These are phyloP conservation scores for Chlorella vulgaris DNA, from an alignment of 139 green algal genomes.

Conservation along the genomic window DNA sequence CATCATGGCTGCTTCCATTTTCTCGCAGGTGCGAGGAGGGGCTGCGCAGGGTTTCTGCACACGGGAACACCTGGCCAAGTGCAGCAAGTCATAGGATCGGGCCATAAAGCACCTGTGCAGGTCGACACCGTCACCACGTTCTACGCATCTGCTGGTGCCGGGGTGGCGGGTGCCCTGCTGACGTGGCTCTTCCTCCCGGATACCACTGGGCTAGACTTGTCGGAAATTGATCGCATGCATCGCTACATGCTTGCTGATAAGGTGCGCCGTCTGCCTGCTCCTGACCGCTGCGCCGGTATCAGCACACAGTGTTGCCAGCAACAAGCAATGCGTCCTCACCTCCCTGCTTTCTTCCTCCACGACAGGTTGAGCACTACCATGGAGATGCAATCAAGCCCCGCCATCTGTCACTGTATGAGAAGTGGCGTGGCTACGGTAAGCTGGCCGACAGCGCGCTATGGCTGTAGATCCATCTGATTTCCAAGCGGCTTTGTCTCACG, in stretches of 20 bases:
- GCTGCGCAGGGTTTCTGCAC: too few relatives aligned
- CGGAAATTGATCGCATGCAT: constrained; percentile 63
- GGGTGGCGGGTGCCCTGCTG: constrained; percentile 35
- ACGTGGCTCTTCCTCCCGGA: constrained; percentile 70
- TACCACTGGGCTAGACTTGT: constrained; percentile 61
- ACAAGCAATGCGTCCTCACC: too few relatives aligned
- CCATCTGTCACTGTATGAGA: constrained; percentile 6
- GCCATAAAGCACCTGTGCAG: too few relatives aligned
- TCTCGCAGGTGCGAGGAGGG: constrained; percentile 32
- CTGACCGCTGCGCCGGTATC: too few relatives aligned
- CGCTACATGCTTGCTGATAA: constrained; percentile 41
- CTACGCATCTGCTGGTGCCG: constrained; percentile 52
- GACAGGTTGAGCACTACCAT: background rate
- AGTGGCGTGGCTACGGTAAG: constrained; percentile 18
- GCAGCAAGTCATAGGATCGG: too few relatives aligned
- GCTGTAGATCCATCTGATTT: too few relatives aligned
- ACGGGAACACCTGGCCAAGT: too few relatives aligned
- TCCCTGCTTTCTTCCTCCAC: too few relatives aligned
- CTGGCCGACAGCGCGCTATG: too few relatives aligned
- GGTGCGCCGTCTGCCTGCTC: too few relatives aligned
- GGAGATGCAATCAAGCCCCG: background rate
- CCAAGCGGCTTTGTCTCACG: too few relatives aligned
- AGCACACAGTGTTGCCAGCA: too few relatives aligned
- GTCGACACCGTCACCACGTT: constrained; percentile 42
- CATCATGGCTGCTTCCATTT: constrained; percentile 52